A percentile compares a stretch with the other conserved stretches of the same genome.
Conservation (phyloP, 371 early-diverging fungal species). For the Funneliformis caledonium region DNA sequence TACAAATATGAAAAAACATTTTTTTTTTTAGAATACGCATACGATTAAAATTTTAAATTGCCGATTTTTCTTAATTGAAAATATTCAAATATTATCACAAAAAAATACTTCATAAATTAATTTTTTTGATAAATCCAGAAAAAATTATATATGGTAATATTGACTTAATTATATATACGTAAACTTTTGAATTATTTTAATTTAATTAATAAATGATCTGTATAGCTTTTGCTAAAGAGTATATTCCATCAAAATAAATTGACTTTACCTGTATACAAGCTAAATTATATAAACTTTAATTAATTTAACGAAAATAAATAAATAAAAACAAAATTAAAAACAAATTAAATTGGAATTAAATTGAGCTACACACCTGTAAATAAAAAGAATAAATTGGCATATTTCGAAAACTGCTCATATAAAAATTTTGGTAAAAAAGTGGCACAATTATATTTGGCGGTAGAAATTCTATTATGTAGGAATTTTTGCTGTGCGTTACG, state of each 20-base stretch:
- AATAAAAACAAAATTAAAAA: neutral
- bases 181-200: no score
- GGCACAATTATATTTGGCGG: slow-evolving; percentile 87
- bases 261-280: slow-evolving; percentile 78
- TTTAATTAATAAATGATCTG: no score
- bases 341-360: neutral
- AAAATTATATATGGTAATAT: no score
- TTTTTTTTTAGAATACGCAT: neutral
- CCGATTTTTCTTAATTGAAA: neutral
- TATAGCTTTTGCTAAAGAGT: neutral
- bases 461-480: slow-evolving; percentile 83
- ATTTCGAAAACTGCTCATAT: slow-evolving; percentile 93
- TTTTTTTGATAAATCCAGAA: no score
- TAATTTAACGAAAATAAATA: neutral
- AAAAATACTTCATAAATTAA: no score
- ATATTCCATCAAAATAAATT: neutral
- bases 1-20: neutral
- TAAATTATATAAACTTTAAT: neutral
- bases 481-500: slow-evolving; percentile 78
- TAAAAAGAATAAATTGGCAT: slow-evolving; percentile 95
- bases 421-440: slow-evolving; percentile 94
- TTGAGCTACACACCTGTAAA: slow-evolving; percentile 58
- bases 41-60: neutral
- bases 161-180: no score
- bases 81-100: neutral